Evolutionary conservation across 495 filamentous ascomycete species (phyloP), one percentile per base, ranked within the genome.

Genomic region (Aspergillus conjunctus): DNA sequence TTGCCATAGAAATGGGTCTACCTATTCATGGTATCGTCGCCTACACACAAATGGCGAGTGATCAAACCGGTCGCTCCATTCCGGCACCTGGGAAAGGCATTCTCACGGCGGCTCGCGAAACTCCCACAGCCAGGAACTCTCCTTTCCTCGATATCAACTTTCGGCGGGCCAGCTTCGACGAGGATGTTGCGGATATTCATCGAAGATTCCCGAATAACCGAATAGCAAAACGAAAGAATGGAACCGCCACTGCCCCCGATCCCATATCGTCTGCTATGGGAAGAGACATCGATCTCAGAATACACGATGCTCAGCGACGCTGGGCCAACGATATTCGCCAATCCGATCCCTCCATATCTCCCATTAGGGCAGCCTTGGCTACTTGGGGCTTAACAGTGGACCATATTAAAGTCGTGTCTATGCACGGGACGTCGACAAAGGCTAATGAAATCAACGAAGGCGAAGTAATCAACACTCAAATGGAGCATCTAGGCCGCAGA

Each of bases 401-500:
- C 71, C 95, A 99, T 67, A 85, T 99, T 49, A 87, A 76, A 56
- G 92, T 98, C 33, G 93, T 91, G 4, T 98, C 94, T 17, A 98
- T 98, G 89, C 94, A 99, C 76, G 94, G 94, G 61, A 99, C 94
- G 41, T 97, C 93, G 17, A 99, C 94, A 39, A 92, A 93, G 61
- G 95, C 95, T 57, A 99, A 99, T 69, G 94, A 99, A 79, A 95
- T 97, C 87, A 99, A 99, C 72, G 94, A 99, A 74, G 96, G 92
- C 33, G 92, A 93, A 53, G 93, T 96, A 68, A 88, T 99, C 66
- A 96, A 94, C 81, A 89, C 95, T 71, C 95, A 98, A 79, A 83
- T 99, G 77, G 85, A 84, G 61, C 95, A 99, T 73, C 90, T 99
- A 33, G 94, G 94, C 61, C 88, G 94, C 57, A 85, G 86, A 71